These are phyloP conservation scores for Salix dunnii DNA, from an alignment of 345 rosid species.

Conservation along the genomic window DNA sequence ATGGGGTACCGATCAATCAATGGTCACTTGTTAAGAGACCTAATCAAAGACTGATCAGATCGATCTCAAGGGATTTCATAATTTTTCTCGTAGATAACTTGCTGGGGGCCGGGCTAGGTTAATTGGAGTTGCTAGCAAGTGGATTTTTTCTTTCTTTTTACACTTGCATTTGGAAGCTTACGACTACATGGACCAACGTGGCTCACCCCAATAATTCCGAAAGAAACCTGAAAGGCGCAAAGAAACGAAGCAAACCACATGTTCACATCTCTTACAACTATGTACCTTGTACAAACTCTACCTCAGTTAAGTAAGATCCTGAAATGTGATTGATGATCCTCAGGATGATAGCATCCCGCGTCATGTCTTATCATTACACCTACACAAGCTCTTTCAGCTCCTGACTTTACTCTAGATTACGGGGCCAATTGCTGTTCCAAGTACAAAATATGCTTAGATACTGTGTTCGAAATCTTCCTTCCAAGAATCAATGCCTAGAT, in stretches of 20 bases:
- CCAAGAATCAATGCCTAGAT: background rate
- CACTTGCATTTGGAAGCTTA: background rate
- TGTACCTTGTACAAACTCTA: background rate
- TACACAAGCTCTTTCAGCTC: background rate
- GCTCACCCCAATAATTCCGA: background rate
- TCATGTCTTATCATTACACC: constrained; percentile 15
- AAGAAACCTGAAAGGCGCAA: background rate
- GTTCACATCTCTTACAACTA: background rate
- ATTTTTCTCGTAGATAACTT: too few species aligned
- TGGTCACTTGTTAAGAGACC: too few species aligned
- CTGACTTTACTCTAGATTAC: background rate
- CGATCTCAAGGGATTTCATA: too few species aligned
- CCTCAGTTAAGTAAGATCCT: constrained; percentile 13
- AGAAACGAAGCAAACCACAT: background rate
- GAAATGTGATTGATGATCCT: constrained; percentile 1
- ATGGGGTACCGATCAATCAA: too few species aligned
- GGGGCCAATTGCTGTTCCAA: background rate
- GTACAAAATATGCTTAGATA: background rate
- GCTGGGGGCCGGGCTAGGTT: too few species aligned
- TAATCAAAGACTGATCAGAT: too few species aligned
- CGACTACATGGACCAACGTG: background rate
- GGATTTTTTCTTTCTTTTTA: too few species aligned
- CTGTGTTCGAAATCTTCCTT: background rate
- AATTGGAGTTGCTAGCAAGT: too few species aligned
- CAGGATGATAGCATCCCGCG: constrained; percentile 4